These are phyloP conservation scores for Oryza meridionalis DNA, from an alignment of 176 grass and related monocot genomes.

Conservation along the genomic window DNA sequence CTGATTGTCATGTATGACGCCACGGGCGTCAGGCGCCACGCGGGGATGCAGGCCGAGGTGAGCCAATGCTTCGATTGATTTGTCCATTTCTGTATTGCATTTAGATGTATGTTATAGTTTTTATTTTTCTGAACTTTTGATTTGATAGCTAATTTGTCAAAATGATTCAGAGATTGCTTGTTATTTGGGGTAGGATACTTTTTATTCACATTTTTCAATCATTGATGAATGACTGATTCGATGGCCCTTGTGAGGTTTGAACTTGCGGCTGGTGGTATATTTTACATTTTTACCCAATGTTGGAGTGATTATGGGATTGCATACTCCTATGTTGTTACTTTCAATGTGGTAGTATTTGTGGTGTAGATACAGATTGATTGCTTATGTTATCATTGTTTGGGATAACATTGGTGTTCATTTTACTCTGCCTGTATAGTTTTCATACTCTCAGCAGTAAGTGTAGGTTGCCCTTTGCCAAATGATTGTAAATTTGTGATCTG, in stretches of 20 bases:
- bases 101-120: background rate
- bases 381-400: background rate
- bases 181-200: background rate
- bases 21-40: constrained; percentile 87
- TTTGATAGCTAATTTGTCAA: background rate
- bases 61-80: constrained; percentile 12
- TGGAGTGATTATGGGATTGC: background rate
- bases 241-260: background rate
- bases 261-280: background rate
- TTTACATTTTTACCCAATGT: background rate
- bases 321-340: background rate
- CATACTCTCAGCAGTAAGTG: background rate
- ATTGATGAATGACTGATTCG: background rate
- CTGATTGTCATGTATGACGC: constrained; percentile 98
- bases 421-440: background rate
- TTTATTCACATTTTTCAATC: background rate
- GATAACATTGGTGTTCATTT: background rate
- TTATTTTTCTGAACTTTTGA: background rate
- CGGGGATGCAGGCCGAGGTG: constrained; percentile 98
- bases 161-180: background rate
- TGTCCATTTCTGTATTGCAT: background rate
- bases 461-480: background rate
- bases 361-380: background rate
- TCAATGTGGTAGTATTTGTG: background rate
- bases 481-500: background rate